Evolutionary conservation across 2,329 filamentous ascomycete genomes (phyloP), one percentile per base, ranked within the genome.

Genomic region (Basipetospora chlamydospora): DNA sequence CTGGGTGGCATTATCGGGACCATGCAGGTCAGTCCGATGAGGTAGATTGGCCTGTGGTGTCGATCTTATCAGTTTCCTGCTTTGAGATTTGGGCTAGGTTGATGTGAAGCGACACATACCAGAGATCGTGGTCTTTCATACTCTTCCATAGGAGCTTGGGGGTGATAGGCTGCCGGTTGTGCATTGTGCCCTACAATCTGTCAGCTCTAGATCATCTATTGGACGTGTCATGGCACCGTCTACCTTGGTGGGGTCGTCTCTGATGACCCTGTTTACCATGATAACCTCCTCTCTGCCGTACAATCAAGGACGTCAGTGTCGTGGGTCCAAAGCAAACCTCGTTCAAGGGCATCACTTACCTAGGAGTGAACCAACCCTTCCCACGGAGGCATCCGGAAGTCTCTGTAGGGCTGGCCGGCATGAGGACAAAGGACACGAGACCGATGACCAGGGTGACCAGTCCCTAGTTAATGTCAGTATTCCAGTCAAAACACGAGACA

Each of bases 341-440:
- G 17, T 31, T 31, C 12, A 11, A 25, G 22, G 22, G 7, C 22
- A 11, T 25, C n/a, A 16, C 44, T 21, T 42, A 52, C 49, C 50
- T 63, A 30, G 74, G 67, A 3, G 47, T 67, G 48, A 77, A 79
- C 74, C 74, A 79, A 0, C 68, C 64, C 2, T 66, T 61, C 3
- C 67, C 61, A 3, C 63, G 58, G 43, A 72, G 68, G 64, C 65
- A 70, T 38, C 60, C 64, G 12, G 60, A 58, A 0, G 70, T 73
- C 42, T 73, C 63, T 3, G 58, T 60, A 0, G 63, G 63, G 0
- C 60, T 60, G 0, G 63, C 55, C 0, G 71, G 70, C 63, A 78
- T 71, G 16, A 73, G 57, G 9, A 66, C 59, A 44, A 62, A 72
- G 0, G 68, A 62, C 8, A 66, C 47, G 1, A 76, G 34, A 2